phyloP scores from a whole-genome alignment of 75 land plant species.

The Cryptomeria japonica region DNA sequence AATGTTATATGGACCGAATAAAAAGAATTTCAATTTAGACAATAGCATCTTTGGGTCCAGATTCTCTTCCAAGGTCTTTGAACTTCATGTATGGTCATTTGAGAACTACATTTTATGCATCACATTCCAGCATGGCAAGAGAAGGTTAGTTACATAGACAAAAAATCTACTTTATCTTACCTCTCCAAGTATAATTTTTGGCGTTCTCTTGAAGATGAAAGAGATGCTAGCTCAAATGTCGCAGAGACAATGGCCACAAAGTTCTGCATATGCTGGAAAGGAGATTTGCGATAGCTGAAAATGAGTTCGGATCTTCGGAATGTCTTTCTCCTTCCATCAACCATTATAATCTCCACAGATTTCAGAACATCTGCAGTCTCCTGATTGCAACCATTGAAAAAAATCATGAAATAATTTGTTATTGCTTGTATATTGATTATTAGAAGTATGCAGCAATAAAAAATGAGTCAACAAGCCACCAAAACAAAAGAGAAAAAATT shows the following conservation, averaged over 20 bases:
- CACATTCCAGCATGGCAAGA: not conserved
- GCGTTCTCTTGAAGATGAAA: slow-evolving; percentile 19
- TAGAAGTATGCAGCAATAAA: not conserved
- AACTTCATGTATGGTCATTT: not conserved
- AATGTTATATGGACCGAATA: slow-evolving; percentile 6
- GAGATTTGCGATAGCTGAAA: slow-evolving; percentile 64
- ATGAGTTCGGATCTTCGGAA: slow-evolving; percentile 31
- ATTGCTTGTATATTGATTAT: not conserved
- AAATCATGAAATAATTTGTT: not conserved
- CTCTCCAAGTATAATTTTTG: slow-evolving; percentile 42
- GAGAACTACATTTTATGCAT: not conserved
- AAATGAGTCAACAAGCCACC: not conserved
- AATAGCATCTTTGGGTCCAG: not conserved
- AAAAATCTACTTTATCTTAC: slow-evolving; percentile 17
- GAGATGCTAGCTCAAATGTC: slow-evolving; percentile 50
- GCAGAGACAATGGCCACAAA: slow-evolving; percentile 61
- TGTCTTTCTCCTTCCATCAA: slow-evolving; percentile 26
- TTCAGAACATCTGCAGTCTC: slow-evolving; percentile 59
- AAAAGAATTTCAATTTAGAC: not conserved
- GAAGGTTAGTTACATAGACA: not conserved
- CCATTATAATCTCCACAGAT: slow-evolving; percentile 53
- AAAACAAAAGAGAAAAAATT: slow-evolving; percentile 1
- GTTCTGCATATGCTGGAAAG: slow-evolving; percentile 52
- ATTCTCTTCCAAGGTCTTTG: not conserved
- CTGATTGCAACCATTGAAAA: slow-evolving; percentile 18